Evolutionary conservation across 305 asterid genomes (phyloP).

Genomic region (Plantago coronopus): DNA sequence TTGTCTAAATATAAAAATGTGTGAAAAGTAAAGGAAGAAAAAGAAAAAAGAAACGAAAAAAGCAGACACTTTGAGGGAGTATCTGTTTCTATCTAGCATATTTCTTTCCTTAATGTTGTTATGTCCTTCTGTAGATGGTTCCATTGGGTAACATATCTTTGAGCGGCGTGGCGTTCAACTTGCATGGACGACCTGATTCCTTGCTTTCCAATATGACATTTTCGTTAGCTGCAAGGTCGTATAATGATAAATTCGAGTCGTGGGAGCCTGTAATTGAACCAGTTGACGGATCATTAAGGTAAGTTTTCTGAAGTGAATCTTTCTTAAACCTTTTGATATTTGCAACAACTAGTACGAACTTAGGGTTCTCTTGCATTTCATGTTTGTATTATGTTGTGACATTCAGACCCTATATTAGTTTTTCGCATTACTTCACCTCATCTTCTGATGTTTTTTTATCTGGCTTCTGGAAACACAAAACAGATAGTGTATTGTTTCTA

Average conservation of each 20-base stretch:
- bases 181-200: slow-evolving; percentile 59
- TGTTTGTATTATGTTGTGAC: not conserved
- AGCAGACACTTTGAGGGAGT: too few species aligned
- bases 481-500: too few species aligned
- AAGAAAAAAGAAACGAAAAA: too few species aligned
- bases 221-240: slow-evolving; percentile 77
- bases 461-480: not conserved
- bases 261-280: slow-evolving; percentile 98
- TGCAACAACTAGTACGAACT: slow-evolving; percentile 12
- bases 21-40: too few species aligned
- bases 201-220: slow-evolving; percentile 56
- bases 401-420: not conserved
- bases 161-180: slow-evolving; percentile 63
- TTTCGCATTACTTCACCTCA: not conserved
- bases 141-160: slow-evolving; percentile 87
- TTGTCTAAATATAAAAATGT: not conserved
- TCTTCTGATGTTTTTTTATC: not conserved
- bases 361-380: slow-evolving; percentile 8
- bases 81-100: not conserved
- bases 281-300: slow-evolving; percentile 87
- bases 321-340: slow-evolving; percentile 19
- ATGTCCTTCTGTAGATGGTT: slow-evolving; percentile 62
- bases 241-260: slow-evolving; percentile 86
- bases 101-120: slow-evolving; percentile 23
- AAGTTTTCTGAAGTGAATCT: slow-evolving; percentile 22